phyloP scores from a whole-genome alignment of 352 stramenopile species.

The Globisporangium radiosum region DNA sequence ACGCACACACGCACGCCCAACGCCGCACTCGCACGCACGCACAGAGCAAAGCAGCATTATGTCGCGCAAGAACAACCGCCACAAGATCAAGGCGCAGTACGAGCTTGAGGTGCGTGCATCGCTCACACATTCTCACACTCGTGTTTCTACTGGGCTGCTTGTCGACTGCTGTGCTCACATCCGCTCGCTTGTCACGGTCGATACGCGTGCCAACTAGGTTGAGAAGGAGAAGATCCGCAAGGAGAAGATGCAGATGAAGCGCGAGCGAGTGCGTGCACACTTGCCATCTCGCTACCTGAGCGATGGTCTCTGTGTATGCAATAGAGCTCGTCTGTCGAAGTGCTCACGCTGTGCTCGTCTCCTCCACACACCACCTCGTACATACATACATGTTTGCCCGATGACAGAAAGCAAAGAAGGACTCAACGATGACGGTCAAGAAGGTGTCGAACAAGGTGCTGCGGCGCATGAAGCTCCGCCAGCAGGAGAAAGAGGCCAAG shows the following conservation, averaged over 20 bases:
- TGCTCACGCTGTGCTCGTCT: too few relatives aligned
- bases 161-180: too few relatives aligned
- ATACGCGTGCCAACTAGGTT: constrained; percentile 9
- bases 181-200: background rate
- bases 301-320: too few relatives aligned
- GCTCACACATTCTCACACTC: background rate
- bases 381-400: background rate
- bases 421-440: constrained; percentile 43
- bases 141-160: too few relatives aligned
- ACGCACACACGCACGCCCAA: background rate
- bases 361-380: background rate
- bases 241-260: constrained; percentile 68
- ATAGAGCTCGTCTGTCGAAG: too few relatives aligned
- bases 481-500: constrained; percentile 50
- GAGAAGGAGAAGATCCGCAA: constrained; percentile 56
- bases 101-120: constrained; percentile 45
- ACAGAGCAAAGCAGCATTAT: constrained; percentile 18
- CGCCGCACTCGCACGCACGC: background rate
- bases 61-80: constrained; percentile 79
- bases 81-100: constrained; percentile 76
- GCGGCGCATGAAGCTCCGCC: constrained; percentile 49
- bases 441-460: constrained; percentile 73
- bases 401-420: constrained; percentile 49
- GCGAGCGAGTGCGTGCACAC: constrained; percentile 34
- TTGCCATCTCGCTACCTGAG: background rate